Evolutionary conservation across 495 filamentous ascomycete species (phyloP).

Genomic region (Viridothelium virens): DNA sequence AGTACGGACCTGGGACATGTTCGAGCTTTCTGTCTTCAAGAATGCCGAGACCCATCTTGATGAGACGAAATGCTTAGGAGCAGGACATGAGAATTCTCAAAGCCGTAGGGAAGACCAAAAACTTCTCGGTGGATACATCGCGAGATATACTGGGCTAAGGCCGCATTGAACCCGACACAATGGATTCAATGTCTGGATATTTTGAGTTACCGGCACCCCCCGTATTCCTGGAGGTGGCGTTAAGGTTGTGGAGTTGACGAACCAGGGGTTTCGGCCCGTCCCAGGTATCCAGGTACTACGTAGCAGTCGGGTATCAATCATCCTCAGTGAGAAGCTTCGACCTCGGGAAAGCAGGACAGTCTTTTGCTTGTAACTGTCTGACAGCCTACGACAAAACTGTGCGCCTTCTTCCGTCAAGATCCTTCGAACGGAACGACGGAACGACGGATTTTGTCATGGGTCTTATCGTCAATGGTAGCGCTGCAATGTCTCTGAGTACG

Average conservation of each 20-base stretch:
- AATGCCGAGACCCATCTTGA: conserved; percentile 72
- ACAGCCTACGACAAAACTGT: too few species aligned
- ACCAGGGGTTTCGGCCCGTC: background rate
- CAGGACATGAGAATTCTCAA: background rate
- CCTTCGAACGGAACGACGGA: too few species aligned
- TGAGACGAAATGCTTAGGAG: background rate
- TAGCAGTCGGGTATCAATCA: too few species aligned
- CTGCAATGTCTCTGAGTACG: too few species aligned
- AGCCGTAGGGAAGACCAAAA: background rate
- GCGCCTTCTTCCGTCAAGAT: too few species aligned
- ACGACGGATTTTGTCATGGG: too few species aligned
- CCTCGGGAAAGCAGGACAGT: too few species aligned
- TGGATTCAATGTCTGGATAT: background rate
- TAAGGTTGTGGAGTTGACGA: background rate
- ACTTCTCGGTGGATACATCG: background rate
- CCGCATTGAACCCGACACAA: background rate
- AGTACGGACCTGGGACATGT: conserved; percentile 62
- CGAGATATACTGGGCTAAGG: background rate
- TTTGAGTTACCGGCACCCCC: background rate
- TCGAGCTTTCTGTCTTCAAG: conserved; percentile 55
- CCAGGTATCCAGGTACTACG: background rate
- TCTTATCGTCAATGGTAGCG: too few species aligned
- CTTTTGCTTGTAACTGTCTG: too few species aligned
- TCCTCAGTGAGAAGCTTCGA: too few species aligned
- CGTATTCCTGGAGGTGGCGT: background rate